Percentiles rank a stretch among this genome's conserved stretches.
These are phyloP conservation scores for Pythium guiyangense DNA, from an alignment of 352 stramenopile species.

Conservation along the genomic window DNA sequence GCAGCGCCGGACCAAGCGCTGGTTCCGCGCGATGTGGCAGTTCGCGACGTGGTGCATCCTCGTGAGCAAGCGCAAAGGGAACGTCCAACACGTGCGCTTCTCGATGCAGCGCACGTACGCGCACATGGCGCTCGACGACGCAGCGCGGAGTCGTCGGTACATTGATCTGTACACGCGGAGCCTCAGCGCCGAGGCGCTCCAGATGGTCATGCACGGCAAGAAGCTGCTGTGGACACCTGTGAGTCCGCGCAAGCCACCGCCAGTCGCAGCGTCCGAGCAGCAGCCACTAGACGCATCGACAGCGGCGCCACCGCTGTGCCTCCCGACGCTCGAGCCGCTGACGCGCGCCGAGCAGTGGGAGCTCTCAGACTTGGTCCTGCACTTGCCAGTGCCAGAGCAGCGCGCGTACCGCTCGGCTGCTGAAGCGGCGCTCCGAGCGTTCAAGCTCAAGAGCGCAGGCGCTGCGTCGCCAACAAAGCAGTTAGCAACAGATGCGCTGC, in stretches of 20 bases:
- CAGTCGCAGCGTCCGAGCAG: background rate
- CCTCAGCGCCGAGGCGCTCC: constrained; percentile 31
- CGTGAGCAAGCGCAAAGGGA: constrained; percentile 19
- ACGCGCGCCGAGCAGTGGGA: constrained; percentile 49
- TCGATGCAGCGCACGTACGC: background rate
- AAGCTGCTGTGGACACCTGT: constrained; percentile 13
- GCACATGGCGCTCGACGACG: constrained; percentile 5
- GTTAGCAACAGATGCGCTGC: constrained; percentile 10
- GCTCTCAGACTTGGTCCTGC: constrained; percentile 56
- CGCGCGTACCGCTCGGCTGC: constrained; percentile 38
- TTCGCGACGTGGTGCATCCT: constrained; percentile 55
- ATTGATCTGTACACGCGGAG: constrained; percentile 56
- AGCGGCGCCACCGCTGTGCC: constrained; percentile 1
- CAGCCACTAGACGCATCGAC: background rate
- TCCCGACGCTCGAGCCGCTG: constrained; percentile 30
- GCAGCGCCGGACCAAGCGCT: constrained; percentile 30
- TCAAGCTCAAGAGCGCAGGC: constrained; percentile 19
- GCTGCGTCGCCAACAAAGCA: constrained; percentile 19
- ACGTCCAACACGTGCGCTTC: constrained; percentile 10
- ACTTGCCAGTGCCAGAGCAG: constrained; percentile 43
- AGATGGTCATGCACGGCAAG: constrained; percentile 38
- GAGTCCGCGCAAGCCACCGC: constrained; percentile 15
- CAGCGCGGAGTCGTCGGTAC: constrained; percentile 20
- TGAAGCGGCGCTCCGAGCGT: constrained; percentile 27
- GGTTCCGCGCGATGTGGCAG: constrained; percentile 66